These are phyloP conservation scores for Colletotrichum scovillei DNA, from an alignment of 2,329 filamentous ascomycete species.

Conservation along the genomic window DNA sequence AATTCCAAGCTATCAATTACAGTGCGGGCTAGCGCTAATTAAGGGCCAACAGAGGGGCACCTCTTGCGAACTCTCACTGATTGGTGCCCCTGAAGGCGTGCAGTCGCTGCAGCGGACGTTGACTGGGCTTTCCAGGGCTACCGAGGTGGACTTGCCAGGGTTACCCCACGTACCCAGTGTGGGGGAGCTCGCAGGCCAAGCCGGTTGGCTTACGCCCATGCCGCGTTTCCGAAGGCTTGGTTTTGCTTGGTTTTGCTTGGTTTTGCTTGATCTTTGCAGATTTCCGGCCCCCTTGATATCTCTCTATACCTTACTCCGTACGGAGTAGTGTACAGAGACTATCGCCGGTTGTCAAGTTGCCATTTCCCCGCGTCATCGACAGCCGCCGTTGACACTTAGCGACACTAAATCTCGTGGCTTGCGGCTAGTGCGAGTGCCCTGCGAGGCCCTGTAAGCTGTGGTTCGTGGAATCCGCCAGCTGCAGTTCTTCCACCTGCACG, in stretches of 20 bases:
- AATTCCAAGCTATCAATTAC: constrained; percentile 8
- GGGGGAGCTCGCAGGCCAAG: constrained; percentile 25
- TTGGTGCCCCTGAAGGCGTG: not conserved
- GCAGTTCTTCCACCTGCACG: constrained; percentile 29
- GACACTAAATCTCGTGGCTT: not conserved
- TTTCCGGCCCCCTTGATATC: not conserved
- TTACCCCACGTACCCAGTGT: constrained; percentile 15
- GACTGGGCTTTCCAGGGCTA: too few species aligned
- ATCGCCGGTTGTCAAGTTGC: not conserved
- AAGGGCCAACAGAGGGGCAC: constrained; percentile 8
- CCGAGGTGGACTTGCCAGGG: not conserved
- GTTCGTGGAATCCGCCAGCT: constrained; percentile 29
- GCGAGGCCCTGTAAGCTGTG: not conserved
- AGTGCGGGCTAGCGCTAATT: constrained; percentile 30
- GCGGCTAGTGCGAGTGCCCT: not conserved
- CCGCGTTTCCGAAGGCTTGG: constrained; percentile 28
- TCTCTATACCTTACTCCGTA: too few species aligned
- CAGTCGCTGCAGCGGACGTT: not conserved
- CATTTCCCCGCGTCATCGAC: not conserved
- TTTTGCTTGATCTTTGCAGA: not conserved
- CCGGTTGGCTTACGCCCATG: constrained; percentile 22
- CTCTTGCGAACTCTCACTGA: not conserved
- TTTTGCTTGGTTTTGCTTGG: constrained; percentile 1
- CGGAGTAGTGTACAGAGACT: too few species aligned
- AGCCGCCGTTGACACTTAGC: not conserved